phyloP scores from a whole-genome alignment of 768 basidiomycete genomes.

The Tricholoma hemisulphureum region DNA sequence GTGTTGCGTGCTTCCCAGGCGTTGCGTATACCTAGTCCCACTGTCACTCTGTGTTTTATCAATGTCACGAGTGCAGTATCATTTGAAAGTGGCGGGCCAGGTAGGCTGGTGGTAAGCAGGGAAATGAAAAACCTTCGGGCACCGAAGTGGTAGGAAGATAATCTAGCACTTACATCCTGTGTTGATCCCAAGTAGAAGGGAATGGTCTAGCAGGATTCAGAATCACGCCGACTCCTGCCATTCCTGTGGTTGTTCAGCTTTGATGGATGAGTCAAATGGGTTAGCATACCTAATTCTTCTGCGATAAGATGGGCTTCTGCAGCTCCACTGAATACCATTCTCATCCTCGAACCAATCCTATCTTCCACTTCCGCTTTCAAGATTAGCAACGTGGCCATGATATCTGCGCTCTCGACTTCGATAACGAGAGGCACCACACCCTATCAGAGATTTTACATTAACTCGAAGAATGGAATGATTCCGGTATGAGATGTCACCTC shows the following conservation, averaged over 20 bases:
- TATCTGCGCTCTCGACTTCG: conserved; percentile 66
- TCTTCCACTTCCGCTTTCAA: conserved; percentile 69
- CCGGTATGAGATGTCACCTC: conserved; percentile 36
- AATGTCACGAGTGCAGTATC: conserved; percentile 62
- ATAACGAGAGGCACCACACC: conserved; percentile 67
- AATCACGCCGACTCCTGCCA: conserved; percentile 49
- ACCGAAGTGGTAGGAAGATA: too few relatives aligned
- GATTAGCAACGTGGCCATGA: conserved; percentile 66
- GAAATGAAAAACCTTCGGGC: background rate
- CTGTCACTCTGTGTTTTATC: conserved; percentile 69
- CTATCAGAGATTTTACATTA: conserved; percentile 27
- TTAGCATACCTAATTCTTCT: conserved; percentile 52
- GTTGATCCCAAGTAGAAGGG: conserved; percentile 72
- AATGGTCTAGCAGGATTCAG: conserved; percentile 59
- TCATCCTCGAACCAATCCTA: conserved; percentile 53
- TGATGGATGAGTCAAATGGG: background rate
- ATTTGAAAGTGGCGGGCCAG: conserved; percentile 73
- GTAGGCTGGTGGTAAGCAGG: conserved; percentile 41
- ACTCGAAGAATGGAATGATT: conserved; percentile 1
- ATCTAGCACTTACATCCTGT: conserved; percentile 50
- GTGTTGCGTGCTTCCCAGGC: conserved; percentile 75
- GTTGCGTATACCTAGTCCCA: conserved; percentile 67
- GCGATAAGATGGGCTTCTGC: conserved; percentile 67
- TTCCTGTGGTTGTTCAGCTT: conserved; percentile 31
- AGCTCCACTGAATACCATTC: conserved; percentile 62